Percentiles rank a stretch among this genome's conserved stretches.
Evolutionary conservation across 805 yeast species (phyloP).

Genomic region (Trichomonascus vanleenenianus): DNA sequence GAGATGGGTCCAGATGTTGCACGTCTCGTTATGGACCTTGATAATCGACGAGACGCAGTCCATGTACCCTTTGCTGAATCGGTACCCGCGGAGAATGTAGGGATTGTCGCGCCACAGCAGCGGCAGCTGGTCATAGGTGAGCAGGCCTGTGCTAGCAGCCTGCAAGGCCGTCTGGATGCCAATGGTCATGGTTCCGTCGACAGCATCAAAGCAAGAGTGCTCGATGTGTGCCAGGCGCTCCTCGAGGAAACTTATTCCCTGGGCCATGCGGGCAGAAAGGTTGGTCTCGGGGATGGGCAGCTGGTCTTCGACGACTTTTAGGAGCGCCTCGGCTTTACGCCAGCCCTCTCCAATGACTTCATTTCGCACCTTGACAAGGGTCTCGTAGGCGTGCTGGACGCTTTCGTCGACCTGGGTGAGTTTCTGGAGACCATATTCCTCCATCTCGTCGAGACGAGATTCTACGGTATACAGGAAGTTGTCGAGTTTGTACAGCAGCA

Average conservation of each 20-base stretch:
- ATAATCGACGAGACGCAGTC: constrained; percentile 56
- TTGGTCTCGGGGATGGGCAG: background rate
- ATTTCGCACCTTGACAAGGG: constrained; percentile 24
- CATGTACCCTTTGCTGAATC: constrained; percentile 61
- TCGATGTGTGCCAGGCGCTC: constrained; percentile 27
- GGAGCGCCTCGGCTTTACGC: constrained; percentile 27
- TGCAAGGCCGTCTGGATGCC: constrained; percentile 17
- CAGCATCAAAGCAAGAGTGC: constrained; percentile 9
- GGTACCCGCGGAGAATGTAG: constrained; percentile 73
- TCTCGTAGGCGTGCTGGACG: constrained; percentile 22
- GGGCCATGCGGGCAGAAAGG: background rate
- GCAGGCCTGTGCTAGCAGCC: constrained; percentile 34
- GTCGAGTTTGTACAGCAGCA: constrained; percentile 15
- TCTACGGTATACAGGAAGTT: constrained; percentile 18
- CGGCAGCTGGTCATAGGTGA: constrained; percentile 84
- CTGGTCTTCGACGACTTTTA: constrained; percentile 21
- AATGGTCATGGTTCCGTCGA: constrained; percentile 4
- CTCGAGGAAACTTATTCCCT: constrained; percentile 23
- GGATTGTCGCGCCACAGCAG: constrained; percentile 91
- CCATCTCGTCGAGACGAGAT: constrained; percentile 25
- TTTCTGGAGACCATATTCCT: constrained; percentile 25
- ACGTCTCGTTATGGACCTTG: constrained; percentile 73
- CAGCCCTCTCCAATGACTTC: constrained; percentile 27
- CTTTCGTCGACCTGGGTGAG: constrained; percentile 26
- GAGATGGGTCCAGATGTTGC: constrained; percentile 91